phyloP scores from a whole-genome alignment of 345 rosid species.

The Dimocarpus longan region DNA sequence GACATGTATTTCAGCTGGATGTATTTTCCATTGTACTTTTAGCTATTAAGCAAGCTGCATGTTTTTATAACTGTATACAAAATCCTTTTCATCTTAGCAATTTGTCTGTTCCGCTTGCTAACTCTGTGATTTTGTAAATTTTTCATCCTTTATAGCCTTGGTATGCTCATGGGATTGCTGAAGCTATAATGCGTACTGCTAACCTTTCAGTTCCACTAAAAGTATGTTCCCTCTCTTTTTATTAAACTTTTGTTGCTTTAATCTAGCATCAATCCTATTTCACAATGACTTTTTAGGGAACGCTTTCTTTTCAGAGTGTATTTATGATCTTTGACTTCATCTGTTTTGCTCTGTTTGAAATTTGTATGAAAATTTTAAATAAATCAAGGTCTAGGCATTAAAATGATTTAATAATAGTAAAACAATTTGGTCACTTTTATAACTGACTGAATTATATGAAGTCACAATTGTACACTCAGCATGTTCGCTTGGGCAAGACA shows the following conservation, averaged over 20 bases:
- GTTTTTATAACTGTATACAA: neutral
- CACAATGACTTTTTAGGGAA: neutral
- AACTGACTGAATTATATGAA: too few species aligned
- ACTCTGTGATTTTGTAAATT: conserved; percentile 19
- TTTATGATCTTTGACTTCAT: neutral
- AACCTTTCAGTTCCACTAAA: conserved; percentile 85
- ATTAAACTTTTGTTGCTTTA: conserved; percentile 11
- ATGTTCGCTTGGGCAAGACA: neutral
- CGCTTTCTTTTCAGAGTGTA: neutral
- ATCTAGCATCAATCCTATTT: neutral
- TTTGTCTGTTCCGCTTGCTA: conserved; percentile 5
- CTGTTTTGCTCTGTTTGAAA: neutral
- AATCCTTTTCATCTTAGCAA: conserved; percentile 11
- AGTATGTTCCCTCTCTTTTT: conserved; percentile 40
- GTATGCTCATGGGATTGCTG: conserved; percentile 98
- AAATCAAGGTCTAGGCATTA: neutral
- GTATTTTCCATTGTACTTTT: neutral
- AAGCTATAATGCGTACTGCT: conserved; percentile 90
- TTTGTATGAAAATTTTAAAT: neutral
- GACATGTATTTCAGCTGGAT: neutral
- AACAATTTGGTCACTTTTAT: neutral
- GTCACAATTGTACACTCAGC: neutral
- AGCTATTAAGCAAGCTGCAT: conserved; percentile 17
- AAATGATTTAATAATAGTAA: neutral
- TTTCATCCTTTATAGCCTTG: conserved; percentile 66